Conservation (phyloP, 345 rosid genomes). For the Eucalyptus tenuipes region DNA sequence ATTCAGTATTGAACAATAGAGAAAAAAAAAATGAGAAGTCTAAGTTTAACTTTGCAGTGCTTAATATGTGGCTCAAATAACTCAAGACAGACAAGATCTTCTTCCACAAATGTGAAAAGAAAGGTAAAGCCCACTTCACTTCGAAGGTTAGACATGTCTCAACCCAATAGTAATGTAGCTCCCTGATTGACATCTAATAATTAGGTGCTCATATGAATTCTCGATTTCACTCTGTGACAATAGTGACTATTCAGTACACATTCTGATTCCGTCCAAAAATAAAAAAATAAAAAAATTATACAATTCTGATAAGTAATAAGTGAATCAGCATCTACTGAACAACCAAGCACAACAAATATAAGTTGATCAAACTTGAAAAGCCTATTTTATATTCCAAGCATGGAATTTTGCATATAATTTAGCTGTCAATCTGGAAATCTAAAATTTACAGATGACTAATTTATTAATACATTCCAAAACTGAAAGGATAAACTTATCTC, state of each 20-base stretch:
- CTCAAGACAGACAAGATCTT: neutral
- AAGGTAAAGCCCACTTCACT: neutral
- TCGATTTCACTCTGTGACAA: neutral
- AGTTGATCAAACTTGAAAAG: neutral
- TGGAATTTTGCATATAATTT: neutral
- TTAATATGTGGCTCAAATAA: neutral
- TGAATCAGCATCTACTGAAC: neutral
- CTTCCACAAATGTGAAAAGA: neutral
- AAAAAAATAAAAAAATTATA: too few species aligned
- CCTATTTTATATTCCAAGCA: neutral
- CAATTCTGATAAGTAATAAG: neutral
- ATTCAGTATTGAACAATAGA: neutral
- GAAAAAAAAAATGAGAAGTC: neutral
- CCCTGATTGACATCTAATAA: neutral
- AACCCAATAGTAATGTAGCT: neutral
- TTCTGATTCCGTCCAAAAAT: neutral
- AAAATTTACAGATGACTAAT: neutral
- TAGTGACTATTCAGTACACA: neutral
- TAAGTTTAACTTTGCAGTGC: neutral
- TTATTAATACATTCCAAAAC: neutral
- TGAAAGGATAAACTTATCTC: neutral
- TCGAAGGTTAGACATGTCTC: neutral
- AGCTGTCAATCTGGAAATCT: neutral
- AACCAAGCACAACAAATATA: neutral
- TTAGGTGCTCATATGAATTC: neutral